A percentile compares a stretch with the other conserved stretches of the same genome.
These are phyloP conservation scores for Pyracantha coccinea DNA, from an alignment of 331 rosid genomes.

Conservation along the genomic window DNA sequence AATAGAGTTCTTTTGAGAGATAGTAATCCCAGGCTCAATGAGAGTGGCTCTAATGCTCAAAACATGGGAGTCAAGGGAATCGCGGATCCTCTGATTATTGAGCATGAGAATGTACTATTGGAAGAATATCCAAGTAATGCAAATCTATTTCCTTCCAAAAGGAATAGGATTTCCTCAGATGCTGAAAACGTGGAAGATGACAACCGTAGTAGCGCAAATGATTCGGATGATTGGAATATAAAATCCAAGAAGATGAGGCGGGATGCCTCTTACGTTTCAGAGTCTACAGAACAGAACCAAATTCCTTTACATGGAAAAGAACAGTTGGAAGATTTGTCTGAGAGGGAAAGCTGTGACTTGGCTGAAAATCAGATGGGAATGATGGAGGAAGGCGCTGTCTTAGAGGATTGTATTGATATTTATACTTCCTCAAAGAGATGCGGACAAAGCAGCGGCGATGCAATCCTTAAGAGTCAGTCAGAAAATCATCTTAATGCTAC, in stretches of 20 bases:
- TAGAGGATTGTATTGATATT: conserved; percentile 13
- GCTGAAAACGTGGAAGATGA: conserved; percentile 23
- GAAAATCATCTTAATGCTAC: conserved; percentile 14
- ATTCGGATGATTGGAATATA: conserved; percentile 17
- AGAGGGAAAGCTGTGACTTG: background rate
- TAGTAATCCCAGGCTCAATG: conserved; percentile 19
- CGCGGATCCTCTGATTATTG: conserved; percentile 9
- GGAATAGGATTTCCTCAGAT: conserved; percentile 20
- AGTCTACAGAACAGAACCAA: conserved; percentile 23
- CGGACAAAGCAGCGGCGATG: conserved; percentile 7
- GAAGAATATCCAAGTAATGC: conserved; percentile 9
- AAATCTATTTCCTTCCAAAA: conserved; percentile 31
- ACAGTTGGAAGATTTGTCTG: conserved; percentile 23
- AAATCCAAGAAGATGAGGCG: conserved; percentile 32
- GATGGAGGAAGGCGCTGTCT: conserved; percentile 11
- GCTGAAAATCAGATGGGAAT: conserved; percentile 13
- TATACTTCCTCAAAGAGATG: conserved; percentile 19
- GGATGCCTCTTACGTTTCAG: conserved; percentile 10
- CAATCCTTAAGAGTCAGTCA: conserved; percentile 18
- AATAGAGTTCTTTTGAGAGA: conserved; percentile 6
- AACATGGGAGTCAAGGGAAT: conserved; percentile 23
- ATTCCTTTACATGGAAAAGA: conserved; percentile 22
- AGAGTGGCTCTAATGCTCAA: conserved; percentile 20
- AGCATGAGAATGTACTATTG: conserved; percentile 11
- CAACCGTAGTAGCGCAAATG: conserved; percentile 16